These are phyloP conservation scores for Candida coleopterorum DNA, from an alignment of 805 yeast genomes.

Conservation along the genomic window DNA sequence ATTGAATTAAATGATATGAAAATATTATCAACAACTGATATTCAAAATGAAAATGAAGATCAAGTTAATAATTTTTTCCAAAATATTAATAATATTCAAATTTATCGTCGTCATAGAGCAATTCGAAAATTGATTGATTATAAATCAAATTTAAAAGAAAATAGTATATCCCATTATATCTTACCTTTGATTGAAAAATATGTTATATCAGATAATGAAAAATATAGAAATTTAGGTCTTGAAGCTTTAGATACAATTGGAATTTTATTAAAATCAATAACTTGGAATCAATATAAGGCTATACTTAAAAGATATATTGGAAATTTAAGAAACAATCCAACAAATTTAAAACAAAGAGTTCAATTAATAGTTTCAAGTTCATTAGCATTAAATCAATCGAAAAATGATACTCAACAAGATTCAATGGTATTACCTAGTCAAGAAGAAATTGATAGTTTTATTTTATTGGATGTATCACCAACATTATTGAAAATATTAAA, in stretches of 20 bases:
- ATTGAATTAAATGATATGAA: conserved; percentile 64
- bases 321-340: conserved; percentile 30
- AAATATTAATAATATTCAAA: conserved; percentile 77
- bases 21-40: conserved; percentile 39
- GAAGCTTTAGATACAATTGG: conserved; percentile 66
- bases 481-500: conserved; percentile 55
- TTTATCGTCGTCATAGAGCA: conserved; percentile 83
- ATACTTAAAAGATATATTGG: conserved; percentile 64
- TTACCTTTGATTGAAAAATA: conserved; percentile 83
- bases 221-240: conserved; percentile 54
- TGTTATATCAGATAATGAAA: conserved; percentile 55
- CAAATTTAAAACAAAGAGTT: conserved; percentile 51
- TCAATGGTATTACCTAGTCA: conserved; percentile 22
- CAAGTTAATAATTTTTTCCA: conserved; percentile 52
- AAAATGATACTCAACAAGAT: conserved; percentile 15
- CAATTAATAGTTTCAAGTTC: conserved; percentile 55
- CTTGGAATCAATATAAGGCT: conserved; percentile 80
- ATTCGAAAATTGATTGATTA: conserved; percentile 56
- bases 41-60: conserved; percentile 72
- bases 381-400: conserved; percentile 40
- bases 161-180: conserved; percentile 70
- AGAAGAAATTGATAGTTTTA: conserved; percentile 27
- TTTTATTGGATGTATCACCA: conserved; percentile 57
- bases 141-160: conserved; percentile 43
- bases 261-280: conserved; percentile 48